Conservation (phyloP, 352 stramenopile species). For the Pythium dissimile region DNA sequence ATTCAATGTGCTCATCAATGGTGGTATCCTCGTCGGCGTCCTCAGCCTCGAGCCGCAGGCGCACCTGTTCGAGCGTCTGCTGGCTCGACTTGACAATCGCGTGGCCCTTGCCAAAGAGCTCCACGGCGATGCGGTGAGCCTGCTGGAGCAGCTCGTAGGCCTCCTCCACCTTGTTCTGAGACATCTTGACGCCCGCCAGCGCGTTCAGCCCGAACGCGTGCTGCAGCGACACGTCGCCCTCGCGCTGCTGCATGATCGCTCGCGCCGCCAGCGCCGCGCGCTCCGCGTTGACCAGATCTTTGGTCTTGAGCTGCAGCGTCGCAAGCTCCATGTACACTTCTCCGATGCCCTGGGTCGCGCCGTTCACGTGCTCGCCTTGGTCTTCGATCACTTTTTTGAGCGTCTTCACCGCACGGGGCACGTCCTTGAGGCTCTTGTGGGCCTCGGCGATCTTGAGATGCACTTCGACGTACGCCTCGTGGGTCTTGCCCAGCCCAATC, state of each 20-base stretch:
- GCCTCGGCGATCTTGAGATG: conserved; percentile 60
- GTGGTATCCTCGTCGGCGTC: neutral
- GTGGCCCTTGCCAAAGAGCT: conserved; percentile 57
- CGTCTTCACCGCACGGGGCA: conserved; percentile 45
- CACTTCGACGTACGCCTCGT: conserved; percentile 77
- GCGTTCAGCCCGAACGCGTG: conserved; percentile 83
- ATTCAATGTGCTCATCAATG: conserved; percentile 14
- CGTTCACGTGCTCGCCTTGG: conserved; percentile 56
- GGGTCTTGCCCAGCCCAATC: conserved; percentile 52
- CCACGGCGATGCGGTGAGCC: conserved; percentile 66
- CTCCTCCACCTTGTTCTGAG: conserved; percentile 48
- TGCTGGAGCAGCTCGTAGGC: conserved; percentile 59
- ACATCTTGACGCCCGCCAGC: conserved; percentile 74
- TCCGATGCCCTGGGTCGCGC: conserved; percentile 58
- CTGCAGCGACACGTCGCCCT: conserved; percentile 58
- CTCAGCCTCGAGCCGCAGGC: conserved; percentile 45
- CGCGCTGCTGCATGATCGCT: conserved; percentile 54
- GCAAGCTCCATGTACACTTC: conserved; percentile 83
- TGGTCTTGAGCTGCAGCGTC: conserved; percentile 17
- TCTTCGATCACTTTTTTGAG: conserved; percentile 53
- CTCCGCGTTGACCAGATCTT: conserved; percentile 29
- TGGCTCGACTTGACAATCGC: conserved; percentile 57
- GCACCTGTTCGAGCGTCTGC: conserved; percentile 63
- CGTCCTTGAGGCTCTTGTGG: conserved; percentile 66
- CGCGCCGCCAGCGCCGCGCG: conserved; percentile 37